Evolutionary conservation across 1,284 basidiomycete genomes (phyloP).

Genomic region (Trichosporon faecale): DNA sequence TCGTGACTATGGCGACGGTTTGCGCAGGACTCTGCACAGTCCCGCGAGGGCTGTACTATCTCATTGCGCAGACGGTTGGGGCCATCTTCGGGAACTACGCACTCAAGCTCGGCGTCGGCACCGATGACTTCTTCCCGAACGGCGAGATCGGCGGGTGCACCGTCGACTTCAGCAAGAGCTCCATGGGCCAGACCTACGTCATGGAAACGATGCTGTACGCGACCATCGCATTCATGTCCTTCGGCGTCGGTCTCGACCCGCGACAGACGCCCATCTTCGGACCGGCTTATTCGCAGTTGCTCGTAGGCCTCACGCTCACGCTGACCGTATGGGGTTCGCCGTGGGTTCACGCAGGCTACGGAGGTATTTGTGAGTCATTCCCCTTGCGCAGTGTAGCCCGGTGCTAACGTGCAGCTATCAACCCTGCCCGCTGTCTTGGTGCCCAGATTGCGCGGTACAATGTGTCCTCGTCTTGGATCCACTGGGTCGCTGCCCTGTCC

Average conservation of each 20-base stretch:
- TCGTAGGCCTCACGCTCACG: conserved; percentile 9
- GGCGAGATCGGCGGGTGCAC: conserved; percentile 14
- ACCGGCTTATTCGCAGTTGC: not conserved
- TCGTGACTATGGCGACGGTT: conserved; percentile 12
- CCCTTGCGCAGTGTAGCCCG: not conserved
- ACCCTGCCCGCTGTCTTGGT: conserved; percentile 15
- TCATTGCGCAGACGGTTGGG: not conserved
- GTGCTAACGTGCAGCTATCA: conserved; percentile 9
- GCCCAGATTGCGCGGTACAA: not conserved
- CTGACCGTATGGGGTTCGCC: conserved; percentile 2
- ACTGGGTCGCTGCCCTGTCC: conserved; percentile 14
- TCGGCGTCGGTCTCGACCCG: conserved; percentile 17
- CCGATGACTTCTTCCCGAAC: not conserved
- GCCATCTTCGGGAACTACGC: not conserved
- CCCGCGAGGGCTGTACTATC: conserved; percentile 11
- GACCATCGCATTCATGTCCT: conserved; percentile 9
- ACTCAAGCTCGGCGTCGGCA: conserved; percentile 11
- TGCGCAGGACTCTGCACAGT: conserved; percentile 11
- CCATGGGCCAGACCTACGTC: conserved; percentile 9
- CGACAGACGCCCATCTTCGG: conserved; percentile 8
- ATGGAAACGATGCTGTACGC: conserved; percentile 9
- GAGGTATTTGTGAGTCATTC: conserved; percentile 14
- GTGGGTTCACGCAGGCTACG: not conserved
- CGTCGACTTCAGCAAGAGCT: not conserved
- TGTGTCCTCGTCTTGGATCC: not conserved